Percentiles rank a stretch among this genome's conserved stretches.
These are phyloP conservation scores for Suillus decipiens DNA, from an alignment of 768 basidiomycete genomes.

Conservation along the genomic window DNA sequence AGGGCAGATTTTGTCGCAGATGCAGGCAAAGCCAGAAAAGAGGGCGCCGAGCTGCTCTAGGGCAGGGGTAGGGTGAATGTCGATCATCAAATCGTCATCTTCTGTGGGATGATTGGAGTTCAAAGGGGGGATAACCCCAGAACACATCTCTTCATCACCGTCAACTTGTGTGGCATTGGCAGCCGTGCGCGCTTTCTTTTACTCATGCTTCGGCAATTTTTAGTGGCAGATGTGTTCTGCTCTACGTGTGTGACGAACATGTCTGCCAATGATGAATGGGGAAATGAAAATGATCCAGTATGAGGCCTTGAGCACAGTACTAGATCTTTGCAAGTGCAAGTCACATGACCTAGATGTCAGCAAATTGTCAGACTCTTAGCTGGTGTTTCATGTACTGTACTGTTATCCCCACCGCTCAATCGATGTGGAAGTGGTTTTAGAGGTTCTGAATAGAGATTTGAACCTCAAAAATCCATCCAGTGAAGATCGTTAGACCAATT, in stretches of 20 bases:
- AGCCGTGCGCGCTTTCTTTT: conserved; percentile 36
- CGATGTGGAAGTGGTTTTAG: too few species aligned
- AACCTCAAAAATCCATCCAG: too few species aligned
- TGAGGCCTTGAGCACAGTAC: neutral
- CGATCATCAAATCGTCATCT: conserved; percentile 68
- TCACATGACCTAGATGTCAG: conserved; percentile 20
- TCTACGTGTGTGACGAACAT: conserved; percentile 45
- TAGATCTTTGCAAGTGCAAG: neutral
- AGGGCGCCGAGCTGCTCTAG: conserved; percentile 54
- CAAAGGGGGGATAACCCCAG: conserved; percentile 16
- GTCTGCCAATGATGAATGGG: conserved; percentile 16
- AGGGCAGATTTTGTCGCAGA: conserved; percentile 54
- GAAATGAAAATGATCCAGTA: neutral
- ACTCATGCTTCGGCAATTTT: conserved; percentile 44
- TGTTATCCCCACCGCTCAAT: too few species aligned
- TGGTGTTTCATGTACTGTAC: too few species aligned
- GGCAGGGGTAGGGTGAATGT: conserved; percentile 46
- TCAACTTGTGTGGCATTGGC: conserved; percentile 19
- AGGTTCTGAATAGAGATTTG: too few species aligned
- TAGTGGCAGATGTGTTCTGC: conserved; percentile 34
- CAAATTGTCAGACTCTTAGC: too few species aligned
- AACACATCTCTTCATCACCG: conserved; percentile 35
- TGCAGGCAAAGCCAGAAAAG: conserved; percentile 70
- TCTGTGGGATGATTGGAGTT: conserved; percentile 27
- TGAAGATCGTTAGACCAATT: too few species aligned